These are phyloP conservation scores for Cerioporus squamosus DNA, from an alignment of 1,284 basidiomycete species.

Conservation along the genomic window DNA sequence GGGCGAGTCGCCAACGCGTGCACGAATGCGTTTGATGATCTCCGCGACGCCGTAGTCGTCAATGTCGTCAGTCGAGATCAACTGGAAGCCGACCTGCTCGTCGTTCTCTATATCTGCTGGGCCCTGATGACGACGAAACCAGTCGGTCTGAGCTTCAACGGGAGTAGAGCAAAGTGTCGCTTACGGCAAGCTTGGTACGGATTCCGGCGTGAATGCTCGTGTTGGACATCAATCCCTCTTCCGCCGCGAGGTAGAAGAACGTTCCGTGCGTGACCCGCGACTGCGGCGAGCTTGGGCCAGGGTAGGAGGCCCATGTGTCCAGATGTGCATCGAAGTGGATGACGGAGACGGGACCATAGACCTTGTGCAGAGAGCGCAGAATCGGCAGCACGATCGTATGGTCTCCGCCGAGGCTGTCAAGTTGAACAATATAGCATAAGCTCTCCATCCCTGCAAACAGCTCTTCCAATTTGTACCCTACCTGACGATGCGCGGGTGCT, in stretches of 20 bases:
- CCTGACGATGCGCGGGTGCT: constrained; percentile 74
- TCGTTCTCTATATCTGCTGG: constrained; percentile 66
- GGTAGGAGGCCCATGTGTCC: constrained; percentile 65
- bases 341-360: constrained; percentile 78
- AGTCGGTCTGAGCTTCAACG: not conserved
- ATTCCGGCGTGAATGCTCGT: constrained; percentile 81
- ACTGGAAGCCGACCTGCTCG: constrained; percentile 65
- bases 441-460: not conserved
- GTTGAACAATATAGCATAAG: not conserved
- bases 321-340: constrained; percentile 86
- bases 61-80: constrained; percentile 77
- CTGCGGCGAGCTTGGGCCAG: constrained; percentile 57
- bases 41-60: constrained; percentile 69
- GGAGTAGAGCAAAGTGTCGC: constrained; percentile 19
- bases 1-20: constrained; percentile 67
- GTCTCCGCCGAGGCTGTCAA: constrained; percentile 78
- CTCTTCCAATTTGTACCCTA: constrained; percentile 22
- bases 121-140: constrained; percentile 45
- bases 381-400: constrained; percentile 82
- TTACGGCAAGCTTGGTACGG: constrained; percentile 68
- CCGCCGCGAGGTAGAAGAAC: constrained; percentile 74
- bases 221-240: constrained; percentile 76
- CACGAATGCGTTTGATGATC: constrained; percentile 65
- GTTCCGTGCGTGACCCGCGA: constrained; percentile 77
- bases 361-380: constrained; percentile 69